A percentile compares a stretch with the other conserved stretches of the same genome.
These are phyloP conservation scores for Nigrospora osmanthi DNA, from an alignment of 2,329 filamentous ascomycete species.

Conservation along the genomic window DNA sequence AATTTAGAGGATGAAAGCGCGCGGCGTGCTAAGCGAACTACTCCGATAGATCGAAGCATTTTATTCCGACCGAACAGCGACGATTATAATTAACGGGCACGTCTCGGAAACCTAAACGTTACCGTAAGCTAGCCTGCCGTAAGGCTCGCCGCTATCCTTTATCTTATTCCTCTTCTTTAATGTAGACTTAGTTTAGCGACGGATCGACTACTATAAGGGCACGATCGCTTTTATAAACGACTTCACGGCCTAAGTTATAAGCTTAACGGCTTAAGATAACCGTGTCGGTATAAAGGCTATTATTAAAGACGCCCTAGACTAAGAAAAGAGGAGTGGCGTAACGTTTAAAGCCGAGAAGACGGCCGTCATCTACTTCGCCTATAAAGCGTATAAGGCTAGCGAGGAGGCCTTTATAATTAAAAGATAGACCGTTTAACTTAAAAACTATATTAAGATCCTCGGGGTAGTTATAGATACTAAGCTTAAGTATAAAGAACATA, in stretches of 20 bases:
- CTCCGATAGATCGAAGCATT: conserved; percentile 17
- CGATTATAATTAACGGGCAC: conserved; percentile 12
- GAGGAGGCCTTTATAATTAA: too few relatives aligned
- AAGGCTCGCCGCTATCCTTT: conserved; percentile 25
- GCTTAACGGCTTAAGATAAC: conserved; percentile 4
- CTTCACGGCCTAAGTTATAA: background rate
- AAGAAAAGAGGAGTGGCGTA: conserved; percentile 13
- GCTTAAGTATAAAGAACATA: too few relatives aligned
- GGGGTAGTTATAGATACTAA: too few relatives aligned
- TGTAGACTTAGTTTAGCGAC: conserved; percentile 15
- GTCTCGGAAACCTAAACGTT: conserved; percentile 6
- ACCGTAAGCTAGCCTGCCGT: conserved; percentile 15
- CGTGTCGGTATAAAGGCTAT: too few relatives aligned
- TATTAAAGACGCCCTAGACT: conserved; percentile 10
- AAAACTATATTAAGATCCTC: too few relatives aligned
- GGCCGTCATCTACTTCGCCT: conserved; percentile 57
- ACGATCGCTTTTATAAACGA: conserved; percentile 10
- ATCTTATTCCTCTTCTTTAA: conserved; percentile 25
- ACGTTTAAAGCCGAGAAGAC: conserved; percentile 26
- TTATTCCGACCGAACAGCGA: conserved; percentile 13
- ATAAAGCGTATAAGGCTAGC: conserved; percentile 32
- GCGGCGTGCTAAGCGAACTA: too few relatives aligned
- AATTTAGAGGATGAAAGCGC: too few relatives aligned
- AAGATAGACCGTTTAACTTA: too few relatives aligned
- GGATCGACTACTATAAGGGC: conserved; percentile 13